These are phyloP conservation scores for Tricladium varicosporioides DNA, from an alignment of 2,329 filamentous ascomycete genomes.

Conservation along the genomic window DNA sequence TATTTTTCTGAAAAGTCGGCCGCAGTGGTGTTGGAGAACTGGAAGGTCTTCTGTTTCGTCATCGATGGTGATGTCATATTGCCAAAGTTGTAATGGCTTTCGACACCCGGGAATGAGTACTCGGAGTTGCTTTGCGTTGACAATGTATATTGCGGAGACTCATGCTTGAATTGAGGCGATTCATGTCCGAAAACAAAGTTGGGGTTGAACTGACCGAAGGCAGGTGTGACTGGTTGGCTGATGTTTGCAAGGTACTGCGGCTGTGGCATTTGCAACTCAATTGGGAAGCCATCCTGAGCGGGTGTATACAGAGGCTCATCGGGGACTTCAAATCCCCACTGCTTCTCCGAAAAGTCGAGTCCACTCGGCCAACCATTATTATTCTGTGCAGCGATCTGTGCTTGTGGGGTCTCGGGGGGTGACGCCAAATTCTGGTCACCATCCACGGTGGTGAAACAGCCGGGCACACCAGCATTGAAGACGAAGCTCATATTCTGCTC, in stretches of 20 bases:
- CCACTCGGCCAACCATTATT: constrained; percentile 16
- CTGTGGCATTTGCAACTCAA: constrained; percentile 30
- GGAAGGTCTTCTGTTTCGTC: constrained; percentile 32
- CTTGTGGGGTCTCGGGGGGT: constrained; percentile 32
- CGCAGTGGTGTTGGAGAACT: constrained; percentile 33
- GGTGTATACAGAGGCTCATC: constrained; percentile 32
- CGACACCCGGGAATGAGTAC: constrained; percentile 28
- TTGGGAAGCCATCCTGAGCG: constrained; percentile 25
- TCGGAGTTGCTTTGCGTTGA: constrained; percentile 25
- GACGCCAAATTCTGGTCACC: constrained; percentile 29
- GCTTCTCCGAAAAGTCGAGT: constrained; percentile 22
- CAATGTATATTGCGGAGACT: constrained; percentile 26
- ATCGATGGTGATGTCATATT: constrained; percentile 23
- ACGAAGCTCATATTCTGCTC: constrained; percentile 24
- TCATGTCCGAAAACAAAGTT: constrained; percentile 25
- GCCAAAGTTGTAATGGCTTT: constrained; percentile 13
- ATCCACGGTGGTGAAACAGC: constrained; percentile 24
- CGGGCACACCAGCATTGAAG: constrained; percentile 23
- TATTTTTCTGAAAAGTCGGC: constrained; percentile 34
- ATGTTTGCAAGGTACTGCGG: constrained; percentile 24
- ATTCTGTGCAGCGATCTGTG: constrained; percentile 17
- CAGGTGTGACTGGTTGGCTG: constrained; percentile 34
- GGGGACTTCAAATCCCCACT: constrained; percentile 26
- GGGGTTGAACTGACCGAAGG: constrained; percentile 29
- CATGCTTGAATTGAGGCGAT: constrained; percentile 25